These are phyloP conservation scores for Sherardia arvensis DNA, from an alignment of 257 asterid genomes.

Conservation along the genomic window DNA sequence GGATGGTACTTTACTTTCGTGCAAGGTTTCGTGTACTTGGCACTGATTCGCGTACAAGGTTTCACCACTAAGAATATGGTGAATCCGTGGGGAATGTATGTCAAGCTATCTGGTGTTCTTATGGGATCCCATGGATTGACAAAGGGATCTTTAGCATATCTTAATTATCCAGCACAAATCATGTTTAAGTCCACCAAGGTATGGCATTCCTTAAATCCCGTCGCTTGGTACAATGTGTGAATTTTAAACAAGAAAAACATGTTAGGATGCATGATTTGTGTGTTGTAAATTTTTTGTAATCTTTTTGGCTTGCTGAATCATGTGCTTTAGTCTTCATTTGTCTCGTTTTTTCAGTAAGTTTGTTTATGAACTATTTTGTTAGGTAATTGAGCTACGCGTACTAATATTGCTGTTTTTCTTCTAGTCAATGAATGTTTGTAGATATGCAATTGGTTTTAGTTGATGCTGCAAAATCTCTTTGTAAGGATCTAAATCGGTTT, in stretches of 20 bases:
- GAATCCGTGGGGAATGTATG: slow-evolving; percentile 86
- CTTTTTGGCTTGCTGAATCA: neutral
- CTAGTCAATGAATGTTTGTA: slow-evolving; percentile 6
- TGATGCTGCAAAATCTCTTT: neutral
- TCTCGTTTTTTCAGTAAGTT: neutral
- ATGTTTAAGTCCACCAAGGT: slow-evolving; percentile 98
- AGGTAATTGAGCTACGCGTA: neutral
- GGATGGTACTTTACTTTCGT: slow-evolving; percentile 95
- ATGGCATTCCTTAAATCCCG: neutral
- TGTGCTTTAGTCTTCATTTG: neutral
- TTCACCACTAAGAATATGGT: slow-evolving; percentile 93
- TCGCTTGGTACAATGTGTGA: neutral
- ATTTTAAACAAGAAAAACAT: neutral
- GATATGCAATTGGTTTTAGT: neutral
- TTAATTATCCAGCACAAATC: slow-evolving; percentile 92
- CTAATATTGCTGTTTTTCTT: neutral
- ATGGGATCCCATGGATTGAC: slow-evolving; percentile 98
- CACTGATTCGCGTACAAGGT: slow-evolving; percentile 60
- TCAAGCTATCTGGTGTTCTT: slow-evolving; percentile 80
- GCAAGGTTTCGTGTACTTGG: slow-evolving; percentile 88
- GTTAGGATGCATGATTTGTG: neutral
- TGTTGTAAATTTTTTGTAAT: neutral
- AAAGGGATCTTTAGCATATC: slow-evolving; percentile 86
- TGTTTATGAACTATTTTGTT: neutral
- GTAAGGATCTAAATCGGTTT: neutral